Evolutionary conservation across 257 asterid species (phyloP), one percentile per base, ranked within the genome.

Genomic region (Lantana camara): DNA sequence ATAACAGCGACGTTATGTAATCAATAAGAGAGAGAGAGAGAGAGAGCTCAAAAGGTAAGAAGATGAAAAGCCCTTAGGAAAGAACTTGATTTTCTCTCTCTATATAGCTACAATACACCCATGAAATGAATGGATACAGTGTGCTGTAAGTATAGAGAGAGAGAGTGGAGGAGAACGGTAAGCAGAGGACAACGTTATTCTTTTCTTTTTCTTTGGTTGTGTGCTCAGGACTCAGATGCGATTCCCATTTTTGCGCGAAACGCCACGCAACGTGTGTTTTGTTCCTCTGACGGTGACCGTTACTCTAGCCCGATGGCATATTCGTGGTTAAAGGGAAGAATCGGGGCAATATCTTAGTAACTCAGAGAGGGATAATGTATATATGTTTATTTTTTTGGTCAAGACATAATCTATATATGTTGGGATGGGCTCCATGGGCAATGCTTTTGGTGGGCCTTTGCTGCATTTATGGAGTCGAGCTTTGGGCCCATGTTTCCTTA

Each of bases 191-290:
- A 66, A 70, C 54, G 77, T 58, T 70, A 71, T 73, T 78, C 83
- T 12, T 75, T 64, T 71, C 84, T 17, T 57, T 70, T 55, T 41
- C 66, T 51, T 35, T 35, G 32, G n/a, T n/a, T 57, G 37, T 38
- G 57, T 15, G 32, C 47, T 57, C 47, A 22, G 60, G 70, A 58
- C 68, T 66, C 72, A 54, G 79, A 71, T 72, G 71, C 85, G 78
- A 83, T 77, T 77, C 82, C 75, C 81, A 63, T 76, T 76, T 63
- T 37, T 68, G 80, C 81, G 82, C 70, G 70, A 72, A 78, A 61
- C n/a, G 80, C 62, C 74, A 68, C 71, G 66, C 61, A 63, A 74
- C 53, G 65, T 60, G 38, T 30, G 40, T 34, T 57, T 35, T 57
- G 21, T 32, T 44, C 40, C 59, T 67, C 44, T 67, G 76, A 73